Base-by-base conservation (phyloP, 768 basidiomycete genomes). In the Lepiota brunneoincarnata region DNA sequence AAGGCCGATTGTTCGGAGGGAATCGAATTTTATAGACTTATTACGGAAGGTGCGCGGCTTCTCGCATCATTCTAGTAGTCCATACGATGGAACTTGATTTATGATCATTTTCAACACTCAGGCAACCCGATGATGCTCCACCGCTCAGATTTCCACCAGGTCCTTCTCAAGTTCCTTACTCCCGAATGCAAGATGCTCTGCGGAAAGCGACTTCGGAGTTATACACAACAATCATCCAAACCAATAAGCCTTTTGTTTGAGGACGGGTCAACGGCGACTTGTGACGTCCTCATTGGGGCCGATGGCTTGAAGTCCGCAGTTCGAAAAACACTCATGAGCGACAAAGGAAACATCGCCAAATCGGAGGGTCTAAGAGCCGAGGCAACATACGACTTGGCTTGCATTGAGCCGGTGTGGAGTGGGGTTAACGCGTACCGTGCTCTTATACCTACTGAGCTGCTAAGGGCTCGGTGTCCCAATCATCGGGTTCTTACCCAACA, bases 91-190 rank as follows among this genome's bases (percentile, higher is more conserved):
- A 45, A 9, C 31, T 39, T 51, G 59, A 57, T 58, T 43, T 58
- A 21, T 31, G 58, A 28, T 28, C n/a, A 2, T 31, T 31, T 2
- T 35, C 49, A 40, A 54, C 38, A 24, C 28, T 36, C 61, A 83
- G 82, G 82, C 18, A 65, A 69, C 49, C 46, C 81, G 56, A 71
- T 81, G 57, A 66, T 69, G 54, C 72, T 89, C 57, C 87, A 87
- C 64, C 81, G 87, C 17, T 75, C 84, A 18, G 84, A 87, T 58
- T 86, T 89, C 59, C 85, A 87, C 51, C 65, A 69, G 18, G 76
- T 75, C 1, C 72, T 89, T 50, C 72, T 89, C 6, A 65, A 69
- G 34, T 70, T 71, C 51, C 66, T 88, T 24, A 71, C 79, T 0
- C 59, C 73, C 14, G 69, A 73, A 2, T 79, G 74, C 61, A 71